These are phyloP conservation scores for Tricholoma sp. DNA, from an alignment of 768 basidiomycete species.

Conservation along the genomic window DNA sequence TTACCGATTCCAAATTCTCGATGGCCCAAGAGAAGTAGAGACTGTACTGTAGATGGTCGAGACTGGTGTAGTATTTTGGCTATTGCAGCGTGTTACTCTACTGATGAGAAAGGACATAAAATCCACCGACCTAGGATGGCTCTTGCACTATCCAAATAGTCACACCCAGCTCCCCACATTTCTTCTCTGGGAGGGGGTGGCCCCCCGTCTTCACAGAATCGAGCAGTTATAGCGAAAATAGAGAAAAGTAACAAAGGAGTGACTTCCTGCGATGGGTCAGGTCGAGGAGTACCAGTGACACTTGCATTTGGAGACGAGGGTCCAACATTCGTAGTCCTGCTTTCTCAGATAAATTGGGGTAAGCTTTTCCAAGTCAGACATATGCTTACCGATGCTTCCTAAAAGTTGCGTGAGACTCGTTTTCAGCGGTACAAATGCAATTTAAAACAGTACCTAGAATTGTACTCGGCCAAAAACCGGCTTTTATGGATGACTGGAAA, in stretches of 20 bases:
- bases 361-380: neutral
- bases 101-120: neutral
- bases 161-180: constrained; percentile 67
- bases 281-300: constrained; percentile 29
- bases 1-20: constrained; percentile 78
- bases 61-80: constrained; percentile 62
- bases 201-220: constrained; percentile 54
- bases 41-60: constrained; percentile 73
- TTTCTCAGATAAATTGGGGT: neutral
- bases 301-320: constrained; percentile 24
- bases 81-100: constrained; percentile 20
- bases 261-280: constrained; percentile 56
- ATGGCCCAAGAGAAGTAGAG: constrained; percentile 73
- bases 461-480: constrained; percentile 63
- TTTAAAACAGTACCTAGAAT: constrained; percentile 35
- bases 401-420: neutral
- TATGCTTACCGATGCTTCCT: constrained; percentile 16
- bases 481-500: constrained; percentile 78
- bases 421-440: neutral
- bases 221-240: constrained; percentile 78
- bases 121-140: constrained; percentile 51
- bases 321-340: constrained; percentile 5
- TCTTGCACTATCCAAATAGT: constrained; percentile 60
- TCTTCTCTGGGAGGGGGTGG: constrained; percentile 43
- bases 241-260: constrained; percentile 70